A percentile compares a stretch with the other conserved stretches of the same genome.
Conservation (phyloP, 768 basidiomycete species). For the Trametes sanguinea region DNA sequence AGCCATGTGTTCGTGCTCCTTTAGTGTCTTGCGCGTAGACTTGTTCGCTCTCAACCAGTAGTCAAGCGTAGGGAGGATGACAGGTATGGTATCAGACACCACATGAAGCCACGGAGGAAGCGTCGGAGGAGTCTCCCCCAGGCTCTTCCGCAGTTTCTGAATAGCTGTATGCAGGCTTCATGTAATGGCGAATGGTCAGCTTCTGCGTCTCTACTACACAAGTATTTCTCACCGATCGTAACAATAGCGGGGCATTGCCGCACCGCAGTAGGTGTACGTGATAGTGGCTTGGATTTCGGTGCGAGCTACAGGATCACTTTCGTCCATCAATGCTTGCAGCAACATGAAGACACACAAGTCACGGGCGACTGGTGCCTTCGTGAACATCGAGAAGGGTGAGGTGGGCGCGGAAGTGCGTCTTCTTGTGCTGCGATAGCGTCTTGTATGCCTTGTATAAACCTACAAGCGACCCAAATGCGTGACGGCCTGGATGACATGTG, state of each 20-base stretch:
- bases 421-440: no score
- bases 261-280: constrained; percentile 11
- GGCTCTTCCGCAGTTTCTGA: neutral
- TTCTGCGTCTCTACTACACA: neutral
- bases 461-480: no score
- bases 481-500: no score
- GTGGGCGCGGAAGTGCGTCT: no score
- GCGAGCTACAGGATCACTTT: constrained; percentile 3
- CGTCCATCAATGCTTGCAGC: neutral
- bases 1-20: neutral
- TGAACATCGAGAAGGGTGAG: no score
- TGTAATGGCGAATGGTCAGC: neutral
- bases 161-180: neutral
- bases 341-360: no score
- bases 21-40: neutral
- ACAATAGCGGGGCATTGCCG: constrained; percentile 9
- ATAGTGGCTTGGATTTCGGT: constrained; percentile 15
- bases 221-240: neutral
- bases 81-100: neutral
- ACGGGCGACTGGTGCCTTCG: no score
- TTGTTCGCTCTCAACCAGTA: neutral
- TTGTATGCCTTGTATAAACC: no score
- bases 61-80: constrained; percentile 4
- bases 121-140: neutral
- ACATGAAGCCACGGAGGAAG: constrained; percentile 4